phyloP scores from a whole-genome alignment of 2,329 filamentous ascomycete species.

The Sarocladiaceae sp. region DNA sequence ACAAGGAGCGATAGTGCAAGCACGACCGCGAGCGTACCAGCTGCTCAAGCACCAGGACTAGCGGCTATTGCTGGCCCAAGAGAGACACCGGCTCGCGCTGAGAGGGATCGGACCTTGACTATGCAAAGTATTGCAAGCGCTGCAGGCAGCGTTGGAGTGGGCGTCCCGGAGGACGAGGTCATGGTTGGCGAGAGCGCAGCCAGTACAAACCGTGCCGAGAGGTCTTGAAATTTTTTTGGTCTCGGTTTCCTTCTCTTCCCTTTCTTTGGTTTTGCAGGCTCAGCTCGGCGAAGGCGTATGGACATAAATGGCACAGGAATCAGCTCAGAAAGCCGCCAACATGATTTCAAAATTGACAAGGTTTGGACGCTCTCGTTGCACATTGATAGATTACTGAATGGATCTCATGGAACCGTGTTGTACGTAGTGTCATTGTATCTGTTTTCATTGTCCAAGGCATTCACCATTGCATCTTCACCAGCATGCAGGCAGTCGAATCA shows the following conservation, averaged over 20 bases:
- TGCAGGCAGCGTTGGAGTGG: slow-evolving; percentile 43
- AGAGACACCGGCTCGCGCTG: slow-evolving; percentile 28
- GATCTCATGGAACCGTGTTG: background rate
- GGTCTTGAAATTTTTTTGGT: background rate
- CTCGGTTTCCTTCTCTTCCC: background rate
- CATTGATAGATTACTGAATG: background rate
- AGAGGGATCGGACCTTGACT: slow-evolving; percentile 39
- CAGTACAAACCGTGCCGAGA: slow-evolving; percentile 33
- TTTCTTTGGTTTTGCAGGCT: background rate
- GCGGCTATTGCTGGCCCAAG: slow-evolving; percentile 37
- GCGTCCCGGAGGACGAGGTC: slow-evolving; percentile 56
- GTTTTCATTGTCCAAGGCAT: too few species aligned
- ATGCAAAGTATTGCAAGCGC: slow-evolving; percentile 39
- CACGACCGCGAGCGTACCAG: slow-evolving; percentile 45
- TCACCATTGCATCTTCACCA: too few species aligned
- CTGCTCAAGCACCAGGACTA: slow-evolving; percentile 31
- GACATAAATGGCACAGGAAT: background rate
- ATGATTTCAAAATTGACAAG: too few species aligned
- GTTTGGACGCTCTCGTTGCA: too few species aligned
- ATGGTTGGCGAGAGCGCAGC: slow-evolving; percentile 60
- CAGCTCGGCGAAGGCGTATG: slow-evolving; percentile 4
- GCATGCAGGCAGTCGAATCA: too few species aligned
- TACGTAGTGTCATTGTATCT: too few species aligned
- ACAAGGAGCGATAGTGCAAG: slow-evolving; percentile 49
- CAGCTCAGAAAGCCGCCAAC: too few species aligned